Evolutionary conservation across 768 basidiomycete genomes (phyloP), one percentile per base, ranked within the genome.

Genomic region (Paxillus ammoniavirescens): DNA sequence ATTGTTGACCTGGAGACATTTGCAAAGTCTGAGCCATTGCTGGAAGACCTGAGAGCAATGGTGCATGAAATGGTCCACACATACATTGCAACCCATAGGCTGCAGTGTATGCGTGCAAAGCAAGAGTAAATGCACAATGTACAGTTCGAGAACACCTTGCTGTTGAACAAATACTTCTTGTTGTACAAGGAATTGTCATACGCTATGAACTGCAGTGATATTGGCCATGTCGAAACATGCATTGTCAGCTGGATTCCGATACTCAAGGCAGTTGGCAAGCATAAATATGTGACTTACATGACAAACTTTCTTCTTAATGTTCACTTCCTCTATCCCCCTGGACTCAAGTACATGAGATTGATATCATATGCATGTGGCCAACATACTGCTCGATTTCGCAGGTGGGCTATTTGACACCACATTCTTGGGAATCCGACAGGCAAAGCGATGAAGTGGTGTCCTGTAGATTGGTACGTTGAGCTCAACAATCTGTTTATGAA

Each of bases 401-500:
- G 64, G 9, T 28, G 42, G 0, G 64, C 67, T 2, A 58, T 71
- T 4, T 54, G 56, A 2, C 54, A 58, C 37, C 69, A 66, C 38
- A 58, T 60, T 9, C 69, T 72, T 41, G 48, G 62, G 7, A 78
- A 77, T 52, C 75, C 72, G 0, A 74, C 63, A 0, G 74, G 76
- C 0, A 65, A 66, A 37, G 50, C 50, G 18, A 61, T 63, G 4
- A 50, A 53, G 0, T 78, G 69, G 35, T 58, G 71, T 0, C 68
- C 61, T 0, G 59, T 75, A 3, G 75, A 77, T 43, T 77, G 75
- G 75, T 43, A 68, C 8, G 61, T 74, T 1, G 75, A 79, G 52
- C 64, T 71, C 5, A 70, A 75, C 37, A 77, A 78, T 56, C 64
- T 76, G 4, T 75, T 69, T 23, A 75, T 65, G 4, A 78, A 78